These are phyloP conservation scores for Arctium lappa DNA, from an alignment of 129 eudicot genomes.

Conservation along the genomic window DNA sequence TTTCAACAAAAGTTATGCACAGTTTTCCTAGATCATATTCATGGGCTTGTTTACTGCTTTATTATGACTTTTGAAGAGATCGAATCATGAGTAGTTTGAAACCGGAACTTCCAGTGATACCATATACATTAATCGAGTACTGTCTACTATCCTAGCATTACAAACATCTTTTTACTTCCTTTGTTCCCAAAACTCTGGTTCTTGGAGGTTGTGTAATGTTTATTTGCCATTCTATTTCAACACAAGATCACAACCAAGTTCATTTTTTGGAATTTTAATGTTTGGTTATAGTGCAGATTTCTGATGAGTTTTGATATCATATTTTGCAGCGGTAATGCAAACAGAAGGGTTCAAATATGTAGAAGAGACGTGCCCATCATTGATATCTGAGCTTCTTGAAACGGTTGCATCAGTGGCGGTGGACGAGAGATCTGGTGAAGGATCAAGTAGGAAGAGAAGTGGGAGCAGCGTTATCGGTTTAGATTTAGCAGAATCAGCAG, in stretches of 20 bases:
- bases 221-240: too few relatives aligned
- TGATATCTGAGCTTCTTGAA: slow-evolving; percentile 69
- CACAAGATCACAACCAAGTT: neutral
- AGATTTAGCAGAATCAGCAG: slow-evolving; percentile 53
- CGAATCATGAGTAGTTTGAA: too few relatives aligned
- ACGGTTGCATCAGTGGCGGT: slow-evolving; percentile 62
- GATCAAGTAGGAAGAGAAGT: slow-evolving; percentile 63
- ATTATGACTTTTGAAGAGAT: neutral
- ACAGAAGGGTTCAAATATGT: slow-evolving; percentile 72
- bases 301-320: neutral
- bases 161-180: neutral
- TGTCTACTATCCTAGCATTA: too few relatives aligned
- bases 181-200: neutral
- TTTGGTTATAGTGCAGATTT: neutral
- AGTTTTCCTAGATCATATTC: neutral
- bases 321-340: slow-evolving; percentile 64
- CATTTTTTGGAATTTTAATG: neutral
- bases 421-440: slow-evolving; percentile 51
- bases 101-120: too few relatives aligned
- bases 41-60: neutral
- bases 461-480: slow-evolving; percentile 69
- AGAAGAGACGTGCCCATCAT: slow-evolving; percentile 67
- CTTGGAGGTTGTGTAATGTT: neutral
- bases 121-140: too few relatives aligned
- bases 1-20: neutral